Evolutionary conservation across 495 filamentous ascomycete species (phyloP), one percentile per base, ranked within the genome.

Genomic region (Annulohypoxylon stygium): DNA sequence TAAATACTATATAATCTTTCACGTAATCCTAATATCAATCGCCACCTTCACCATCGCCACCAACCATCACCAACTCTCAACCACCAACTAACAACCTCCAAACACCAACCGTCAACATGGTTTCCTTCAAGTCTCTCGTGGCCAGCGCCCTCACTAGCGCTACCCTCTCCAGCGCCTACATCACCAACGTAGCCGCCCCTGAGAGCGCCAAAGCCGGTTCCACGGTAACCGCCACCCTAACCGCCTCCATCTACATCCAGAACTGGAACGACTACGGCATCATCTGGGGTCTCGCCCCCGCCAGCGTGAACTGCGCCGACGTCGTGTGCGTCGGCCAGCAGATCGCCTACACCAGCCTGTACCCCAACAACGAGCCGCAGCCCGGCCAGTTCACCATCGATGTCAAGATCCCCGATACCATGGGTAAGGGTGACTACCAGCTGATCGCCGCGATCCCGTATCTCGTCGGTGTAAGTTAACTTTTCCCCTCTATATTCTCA

Each of bases 361-460:
- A 65, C 71, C 71, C 76, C 18, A 41, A 73, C 69, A 69, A 70
- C 68, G 47, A 23, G 53, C 73, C 73, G n/a, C 3, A 68, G 62
- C 67, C 64, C 11, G 73, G 71, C 63, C 48, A 72, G 26, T 78
- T 75, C 76, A 70, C 61, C 47, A 26, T 87, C 77, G 66, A 82
- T 47, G 78, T 88, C 59, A 70, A 70, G 26, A 84, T 88, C 75
- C 86, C 86, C 36, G 61, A 75, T 6, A 71, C 78, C 76, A 71
- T 86, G 51, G 30, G 78, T 8, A 26, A 83, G 4, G 86, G 86
- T 50, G 80, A 87, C 70, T 88, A 86, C 74, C 76, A 86, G 10
- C 78, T 88, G 18, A 79, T 84, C 39, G 86, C 82, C 25, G 86
- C 74, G 5, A 67, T 78, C 54, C 76, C 76, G 14, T 78, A 67